Base-by-base conservation (phyloP, 768 basidiomycete genomes). In the Tephrocybe sp. region DNA sequence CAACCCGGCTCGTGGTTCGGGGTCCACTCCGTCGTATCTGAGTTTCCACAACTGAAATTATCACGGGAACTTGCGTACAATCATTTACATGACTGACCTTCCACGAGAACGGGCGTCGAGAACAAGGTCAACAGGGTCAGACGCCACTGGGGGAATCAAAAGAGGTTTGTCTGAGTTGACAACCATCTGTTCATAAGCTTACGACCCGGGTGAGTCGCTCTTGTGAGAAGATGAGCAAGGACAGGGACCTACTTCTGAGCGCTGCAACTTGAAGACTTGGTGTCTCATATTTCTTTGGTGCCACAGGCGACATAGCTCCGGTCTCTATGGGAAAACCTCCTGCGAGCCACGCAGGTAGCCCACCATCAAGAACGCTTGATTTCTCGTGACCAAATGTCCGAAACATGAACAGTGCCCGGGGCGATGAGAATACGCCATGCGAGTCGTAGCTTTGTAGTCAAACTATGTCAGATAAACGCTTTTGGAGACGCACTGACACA, bases 381-480 rank as follows among this genome's bases (percentile, higher is more conserved):
- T 84, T 85, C 26, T 75, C 67, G 66, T 99, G 97, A 7, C 92
- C 91, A 67, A 97, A 93, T 19, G 88, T 78, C 69, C 89, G 82
- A 79, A 98, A 97, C 75, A 92, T 98, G 75, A 90, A 98, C 36
- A 94, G 77, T 1, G 92, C 92, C 51, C 97, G 82, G 46, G 97
- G 95, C 18, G 92, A 82, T 2, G 90, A 92, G 74, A 98, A 98
- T 15, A 98, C 73, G 9, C 97, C 96, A 49, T 87, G 80, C 1
- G 86, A 75, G 64, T 99, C 97, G 65, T 98, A 99, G 54, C 89
- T 91, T n/a, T n/a, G n/a, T n/a, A 61, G 31, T 44, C 45, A 37
- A 53, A 44, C 45, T 45, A 24, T 54, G 28, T 51, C 35, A 49
- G 39, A 19, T 24, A 5, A 27, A 19, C 19, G 21, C 26, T 34